phyloP scores from a whole-genome alignment of 352 stramenopile species.

The Phytopythium litorale region DNA sequence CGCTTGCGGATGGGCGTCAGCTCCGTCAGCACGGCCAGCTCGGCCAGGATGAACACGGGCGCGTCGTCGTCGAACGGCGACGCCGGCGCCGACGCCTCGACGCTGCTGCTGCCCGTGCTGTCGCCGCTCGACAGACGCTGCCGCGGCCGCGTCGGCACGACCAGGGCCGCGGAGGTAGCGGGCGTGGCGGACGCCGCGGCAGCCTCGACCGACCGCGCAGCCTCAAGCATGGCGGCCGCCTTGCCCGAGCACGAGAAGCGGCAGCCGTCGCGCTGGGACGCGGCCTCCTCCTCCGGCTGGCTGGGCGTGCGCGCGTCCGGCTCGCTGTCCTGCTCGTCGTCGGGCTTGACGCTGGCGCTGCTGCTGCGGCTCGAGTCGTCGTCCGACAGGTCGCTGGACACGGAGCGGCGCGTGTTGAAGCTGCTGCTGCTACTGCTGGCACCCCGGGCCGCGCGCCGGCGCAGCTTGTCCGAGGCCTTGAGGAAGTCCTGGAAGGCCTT shows the following conservation, averaged over 20 bases:
- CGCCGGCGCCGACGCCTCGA: background rate
- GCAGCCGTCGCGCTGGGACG: background rate
- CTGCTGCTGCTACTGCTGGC: too few relatives aligned
- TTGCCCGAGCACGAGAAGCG: conserved; percentile 7
- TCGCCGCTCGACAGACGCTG: conserved; percentile 10
- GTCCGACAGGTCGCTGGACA: conserved; percentile 21
- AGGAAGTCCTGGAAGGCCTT: conserved; percentile 31
- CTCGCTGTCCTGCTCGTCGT: conserved; percentile 21
- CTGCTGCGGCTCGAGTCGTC: conserved; percentile 25
- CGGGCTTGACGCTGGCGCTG: conserved; percentile 8
- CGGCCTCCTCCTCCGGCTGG: conserved; percentile 5
- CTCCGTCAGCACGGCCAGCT: conserved; percentile 9
- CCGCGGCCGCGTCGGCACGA: background rate
- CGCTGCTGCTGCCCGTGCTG: conserved; percentile 30
- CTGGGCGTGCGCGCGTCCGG: background rate
- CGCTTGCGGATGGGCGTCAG: conserved; percentile 48
- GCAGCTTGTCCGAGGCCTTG: conserved; percentile 13
- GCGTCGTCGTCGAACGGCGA: conserved; percentile 12
- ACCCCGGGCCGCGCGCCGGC: background rate
- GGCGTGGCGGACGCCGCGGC: background rate
- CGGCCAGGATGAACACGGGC: conserved; percentile 15
- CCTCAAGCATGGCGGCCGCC: background rate
- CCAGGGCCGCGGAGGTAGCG: too few relatives aligned
- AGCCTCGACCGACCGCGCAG: background rate
- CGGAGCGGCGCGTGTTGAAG: conserved; percentile 15